These are phyloP conservation scores for Tilletia walkeri DNA, from an alignment of 1,284 basidiomycete species.

Conservation along the genomic window DNA sequence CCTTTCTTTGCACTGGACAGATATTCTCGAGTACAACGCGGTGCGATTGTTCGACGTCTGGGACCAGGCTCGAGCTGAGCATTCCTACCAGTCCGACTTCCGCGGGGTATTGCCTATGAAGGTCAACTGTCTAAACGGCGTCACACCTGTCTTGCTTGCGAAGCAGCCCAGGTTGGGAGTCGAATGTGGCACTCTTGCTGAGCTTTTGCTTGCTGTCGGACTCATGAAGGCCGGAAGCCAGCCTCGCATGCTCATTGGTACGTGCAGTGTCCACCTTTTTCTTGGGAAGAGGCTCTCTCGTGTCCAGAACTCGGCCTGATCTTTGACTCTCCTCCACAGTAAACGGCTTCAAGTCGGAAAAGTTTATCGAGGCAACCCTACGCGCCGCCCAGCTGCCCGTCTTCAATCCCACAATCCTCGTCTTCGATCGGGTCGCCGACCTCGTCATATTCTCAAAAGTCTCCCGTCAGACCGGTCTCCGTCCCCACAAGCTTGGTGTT, in stretches of 20 bases:
- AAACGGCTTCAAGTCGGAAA: slow-evolving; percentile 6
- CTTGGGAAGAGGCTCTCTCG: too few species aligned
- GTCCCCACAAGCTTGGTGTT: not conserved
- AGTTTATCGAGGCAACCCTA: slow-evolving; percentile 4
- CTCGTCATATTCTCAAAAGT: not conserved
- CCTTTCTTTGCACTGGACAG: not conserved
- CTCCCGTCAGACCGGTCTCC: not conserved
- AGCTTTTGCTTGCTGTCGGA: not conserved
- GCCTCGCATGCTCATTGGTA: not conserved
- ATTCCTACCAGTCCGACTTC: not conserved
- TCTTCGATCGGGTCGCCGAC: slow-evolving; percentile 5
- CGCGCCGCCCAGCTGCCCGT: slow-evolving; percentile 6
- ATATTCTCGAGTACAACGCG: slow-evolving; percentile 7
- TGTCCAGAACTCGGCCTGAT: too few species aligned
- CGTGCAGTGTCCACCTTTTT: not conserved
- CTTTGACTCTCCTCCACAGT: not conserved
- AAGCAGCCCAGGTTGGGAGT: not conserved
- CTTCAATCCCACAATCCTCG: slow-evolving; percentile 4
- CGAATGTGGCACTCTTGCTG: not conserved
- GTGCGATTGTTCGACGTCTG: not conserved
- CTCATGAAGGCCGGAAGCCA: not conserved
- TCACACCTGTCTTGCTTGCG: not conserved
- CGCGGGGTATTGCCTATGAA: not conserved
- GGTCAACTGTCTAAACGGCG: slow-evolving; percentile 7
- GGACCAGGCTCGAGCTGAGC: not conserved